phyloP scores from a whole-genome alignment of 305 asterid species.

The Plantago rigida region DNA sequence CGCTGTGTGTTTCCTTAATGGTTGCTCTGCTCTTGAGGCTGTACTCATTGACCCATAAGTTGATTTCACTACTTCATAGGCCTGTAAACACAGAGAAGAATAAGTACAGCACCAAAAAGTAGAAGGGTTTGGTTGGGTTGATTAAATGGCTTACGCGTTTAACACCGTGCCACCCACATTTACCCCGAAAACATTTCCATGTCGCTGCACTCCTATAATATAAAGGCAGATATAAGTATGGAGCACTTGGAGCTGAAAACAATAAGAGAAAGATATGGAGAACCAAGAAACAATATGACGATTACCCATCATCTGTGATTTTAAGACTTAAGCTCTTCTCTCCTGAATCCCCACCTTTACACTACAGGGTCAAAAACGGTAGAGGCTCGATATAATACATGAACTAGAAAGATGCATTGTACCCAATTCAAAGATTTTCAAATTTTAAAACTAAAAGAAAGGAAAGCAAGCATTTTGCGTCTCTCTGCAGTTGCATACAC shows the following conservation, averaged over 20 bases:
- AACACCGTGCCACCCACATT: constrained; percentile 79
- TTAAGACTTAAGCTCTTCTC: constrained; percentile 72
- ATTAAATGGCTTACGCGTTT: constrained; percentile 46
- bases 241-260: constrained; percentile 16
- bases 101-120: constrained; percentile 20
- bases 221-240: constrained; percentile 24
- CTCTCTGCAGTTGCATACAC: neutral
- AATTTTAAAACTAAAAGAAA: neutral
- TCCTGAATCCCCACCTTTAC: constrained; percentile 56
- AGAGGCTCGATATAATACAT: constrained; percentile 19
- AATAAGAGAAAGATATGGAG: neutral
- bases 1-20: constrained; percentile 37
- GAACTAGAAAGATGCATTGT: constrained; percentile 6
- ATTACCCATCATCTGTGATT: constrained; percentile 56
- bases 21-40: neutral
- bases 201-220: constrained; percentile 52
- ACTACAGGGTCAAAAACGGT: constrained; percentile 42
- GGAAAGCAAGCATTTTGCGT: neutral
- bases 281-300: neutral
- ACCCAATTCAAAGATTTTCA: neutral
- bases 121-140: constrained; percentile 14
- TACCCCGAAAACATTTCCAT: constrained; percentile 81
- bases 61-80: constrained; percentile 47
- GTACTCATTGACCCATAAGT: constrained; percentile 1
- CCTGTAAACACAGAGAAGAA: constrained; percentile 37